These are phyloP conservation scores for Lactarius trivialis DNA, from an alignment of 768 basidiomycete species.

Conservation along the genomic window DNA sequence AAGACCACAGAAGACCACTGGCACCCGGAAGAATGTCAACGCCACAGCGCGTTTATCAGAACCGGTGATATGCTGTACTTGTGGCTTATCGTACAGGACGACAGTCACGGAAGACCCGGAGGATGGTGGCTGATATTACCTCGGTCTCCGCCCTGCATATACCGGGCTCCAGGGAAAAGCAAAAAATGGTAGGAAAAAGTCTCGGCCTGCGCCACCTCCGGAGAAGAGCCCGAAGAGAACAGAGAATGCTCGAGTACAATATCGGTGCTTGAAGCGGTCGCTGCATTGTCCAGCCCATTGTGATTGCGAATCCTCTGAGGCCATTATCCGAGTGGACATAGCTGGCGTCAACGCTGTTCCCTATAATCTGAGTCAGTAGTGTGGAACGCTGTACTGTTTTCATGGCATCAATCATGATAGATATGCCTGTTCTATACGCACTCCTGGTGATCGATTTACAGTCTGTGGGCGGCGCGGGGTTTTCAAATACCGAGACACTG, in stretches of 20 bases:
- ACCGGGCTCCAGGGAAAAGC: not conserved
- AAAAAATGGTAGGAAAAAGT: not conserved
- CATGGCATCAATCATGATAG: not conserved
- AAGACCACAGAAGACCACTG: not conserved
- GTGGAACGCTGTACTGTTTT: not conserved
- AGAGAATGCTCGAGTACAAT: not conserved
- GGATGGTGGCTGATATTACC: not conserved
- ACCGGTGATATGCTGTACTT: not conserved
- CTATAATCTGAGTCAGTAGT: not conserved
- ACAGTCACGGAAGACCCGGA: not conserved
- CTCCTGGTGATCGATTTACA: not conserved
- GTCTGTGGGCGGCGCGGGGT: not conserved
- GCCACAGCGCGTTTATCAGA: constrained; percentile 3
- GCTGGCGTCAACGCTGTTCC: not conserved
- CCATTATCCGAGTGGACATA: not conserved
- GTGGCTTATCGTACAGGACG: not conserved
- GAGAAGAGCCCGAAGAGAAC: not conserved
- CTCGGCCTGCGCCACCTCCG: not conserved
- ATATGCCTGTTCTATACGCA: not conserved
- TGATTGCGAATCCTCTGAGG: not conserved
- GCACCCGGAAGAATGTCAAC: not conserved
- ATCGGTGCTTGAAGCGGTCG: constrained; percentile 3
- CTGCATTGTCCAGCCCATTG: not conserved
- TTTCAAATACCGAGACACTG: not conserved
- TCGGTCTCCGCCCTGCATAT: not conserved